A percentile compares a stretch with the other conserved stretches of the same genome.
Evolutionary conservation across 495 filamentous ascomycete species (phyloP).

Genomic region (Penicillium antarcticum): DNA sequence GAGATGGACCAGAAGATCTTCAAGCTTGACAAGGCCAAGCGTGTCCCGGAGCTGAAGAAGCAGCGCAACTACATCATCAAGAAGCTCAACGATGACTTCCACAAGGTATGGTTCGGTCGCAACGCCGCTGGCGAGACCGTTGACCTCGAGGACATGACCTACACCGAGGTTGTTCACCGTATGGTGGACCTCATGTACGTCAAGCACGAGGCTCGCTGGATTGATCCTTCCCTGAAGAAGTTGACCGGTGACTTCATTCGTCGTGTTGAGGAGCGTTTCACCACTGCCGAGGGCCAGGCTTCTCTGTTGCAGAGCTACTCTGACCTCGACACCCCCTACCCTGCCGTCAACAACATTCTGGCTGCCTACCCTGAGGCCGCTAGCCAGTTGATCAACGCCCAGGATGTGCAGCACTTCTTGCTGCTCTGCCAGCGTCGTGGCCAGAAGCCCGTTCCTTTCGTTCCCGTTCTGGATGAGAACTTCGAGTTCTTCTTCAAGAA

Average conservation of each 20-base stretch:
- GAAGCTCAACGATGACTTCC: slow-evolving; percentile 96
- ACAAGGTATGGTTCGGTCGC: slow-evolving; percentile 97
- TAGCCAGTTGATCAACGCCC: slow-evolving; percentile 91
- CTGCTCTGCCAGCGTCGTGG: slow-evolving; percentile 87
- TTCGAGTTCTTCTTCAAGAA: slow-evolving; percentile 99
- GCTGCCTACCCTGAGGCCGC: slow-evolving; percentile 78
- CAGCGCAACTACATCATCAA: slow-evolving; percentile 92
- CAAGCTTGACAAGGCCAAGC: slow-evolving; percentile 91
- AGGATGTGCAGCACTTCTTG: slow-evolving; percentile 95
- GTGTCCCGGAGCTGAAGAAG: slow-evolving; percentile 87
- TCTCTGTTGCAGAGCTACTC: slow-evolving; percentile 82
- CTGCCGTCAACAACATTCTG: slow-evolving; percentile 73
- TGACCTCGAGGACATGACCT: slow-evolving; percentile 98
- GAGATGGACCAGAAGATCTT: slow-evolving; percentile 99
- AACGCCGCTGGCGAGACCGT: slow-evolving; percentile 75
- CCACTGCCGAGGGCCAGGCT: slow-evolving; percentile 57
- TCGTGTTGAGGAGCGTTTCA: slow-evolving; percentile 91
- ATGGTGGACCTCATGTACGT: slow-evolving; percentile 98
- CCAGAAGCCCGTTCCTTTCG: slow-evolving; percentile 96
- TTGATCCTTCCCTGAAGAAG: slow-evolving; percentile 76
- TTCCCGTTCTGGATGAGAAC: slow-evolving; percentile 87
- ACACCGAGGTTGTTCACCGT: slow-evolving; percentile 83
- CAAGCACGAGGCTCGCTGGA: slow-evolving; percentile 91
- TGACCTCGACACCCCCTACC: slow-evolving; percentile 80
- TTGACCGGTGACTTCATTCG: slow-evolving; percentile 94